Base-by-base conservation (phyloP, 1,139 yeast genomes). In the Geotrichum klebahnii region DNA sequence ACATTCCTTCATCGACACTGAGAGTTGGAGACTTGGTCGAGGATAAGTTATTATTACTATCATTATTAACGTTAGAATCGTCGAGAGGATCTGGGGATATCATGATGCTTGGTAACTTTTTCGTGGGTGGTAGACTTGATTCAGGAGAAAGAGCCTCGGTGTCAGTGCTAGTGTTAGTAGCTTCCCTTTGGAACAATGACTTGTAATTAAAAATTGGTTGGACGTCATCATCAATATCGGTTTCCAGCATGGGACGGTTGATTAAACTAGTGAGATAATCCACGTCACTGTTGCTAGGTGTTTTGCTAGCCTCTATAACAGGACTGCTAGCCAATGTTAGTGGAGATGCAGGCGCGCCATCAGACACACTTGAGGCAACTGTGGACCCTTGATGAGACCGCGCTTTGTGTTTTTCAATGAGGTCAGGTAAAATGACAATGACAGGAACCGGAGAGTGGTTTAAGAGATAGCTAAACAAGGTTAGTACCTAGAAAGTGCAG, bases 371-470 rank as follows among this genome's bases (percentile, higher is more conserved):
- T 12, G 3, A 19, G 14, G 31, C 34, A 5, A 59, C 59, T 6
- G 9, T 16, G 19, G 37, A 20, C 16, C n/a, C n/a, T n/a, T n/a
- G n/a, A n/a, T n/a, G n/a, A n/a, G n/a, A n/a, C n/a, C n/a, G n/a
- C 29, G 29, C 29, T 10, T 8, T 10, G 9, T 12, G 14, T 23
- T 39, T 39, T 24, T 40, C 28, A 16, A 24, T 14, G 2, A 29
- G 28, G 5, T 40, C 36, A 2, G 44, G 44, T 33, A 40, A 14
- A 19, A 40, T 31, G 16, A 62, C 58, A 23, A 62, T 55, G 20
- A 62, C 64, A 1, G 66, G 66, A 3, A 62, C 63, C 0, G 63
- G 62, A 23, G 60, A 54, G 39, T 58, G 58, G 26, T 61, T 60
- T 35, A 61, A 54, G 16, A 62, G 53, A 52, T 61, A 62, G 38